Base-by-base conservation (phyloP, 2,329 filamentous ascomycete genomes). In the Fusarium sp. region DNA sequence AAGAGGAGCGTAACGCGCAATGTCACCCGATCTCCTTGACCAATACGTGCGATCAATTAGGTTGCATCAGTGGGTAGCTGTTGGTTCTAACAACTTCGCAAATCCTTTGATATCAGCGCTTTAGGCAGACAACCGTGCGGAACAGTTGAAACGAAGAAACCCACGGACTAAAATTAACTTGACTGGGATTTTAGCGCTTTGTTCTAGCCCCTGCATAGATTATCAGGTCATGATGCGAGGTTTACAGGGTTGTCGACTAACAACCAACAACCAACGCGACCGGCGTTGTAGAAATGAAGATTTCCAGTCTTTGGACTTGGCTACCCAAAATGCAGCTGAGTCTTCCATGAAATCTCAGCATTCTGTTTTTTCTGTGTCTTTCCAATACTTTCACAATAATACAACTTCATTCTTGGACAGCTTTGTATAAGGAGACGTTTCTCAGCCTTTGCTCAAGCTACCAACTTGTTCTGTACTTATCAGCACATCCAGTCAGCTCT, bases 111-210 rank as follows among this genome's bases (percentile, higher is more conserved):
- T 36, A 53, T 53, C 48, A 53, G 17, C 32, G n/a, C 32, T 53
- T 2, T 6, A 15, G 0, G 32, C 30, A 26, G 6, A 12, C 32
- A 1, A 53, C n/a, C 48, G n/a, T 26, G 48, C n/a, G n/a, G 1
- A 36, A 11, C 2, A 26, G 0, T 24, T 36, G n/a, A 53, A 53
- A 53, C 48, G 1, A 3, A 53, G 1, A 2, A 51, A 20, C 1
- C 0, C 2, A 8, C 11, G n/a, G 0, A 36, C 48, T 51, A 51
- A 2, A 26, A 24, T 20, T 26, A 36, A 53, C 11, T 8, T 0
- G 0, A 0, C 17, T 4, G 32, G n/a, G n/a, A 53, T 22, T 4
- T 36, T 36, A 26, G n/a, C 50, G 50, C 50, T 36, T 53, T 53
- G 17, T 14, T 36, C 9, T 22, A 6, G n/a, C 50, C 50, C n/a